These are phyloP conservation scores for Cynanchum wilfordii DNA, from an alignment of 257 asterid species.

Conservation along the genomic window DNA sequence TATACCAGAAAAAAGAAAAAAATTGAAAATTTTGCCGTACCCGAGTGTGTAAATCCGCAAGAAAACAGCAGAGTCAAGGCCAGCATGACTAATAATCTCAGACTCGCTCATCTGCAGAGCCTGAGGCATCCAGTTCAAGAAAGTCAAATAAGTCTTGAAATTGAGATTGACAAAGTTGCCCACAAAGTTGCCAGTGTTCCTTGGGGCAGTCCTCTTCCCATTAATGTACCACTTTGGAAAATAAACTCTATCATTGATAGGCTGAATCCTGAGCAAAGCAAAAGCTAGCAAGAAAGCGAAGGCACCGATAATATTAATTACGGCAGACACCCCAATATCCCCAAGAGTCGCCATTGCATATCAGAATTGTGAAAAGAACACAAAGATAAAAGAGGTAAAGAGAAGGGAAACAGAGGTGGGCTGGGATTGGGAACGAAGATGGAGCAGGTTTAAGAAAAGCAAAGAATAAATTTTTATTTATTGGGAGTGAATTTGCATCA, in stretches of 20 bases:
- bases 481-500: background rate
- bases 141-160: slow-evolving; percentile 73
- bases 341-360: slow-evolving; percentile 67
- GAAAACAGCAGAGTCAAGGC: slow-evolving; percentile 96
- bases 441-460: slow-evolving; percentile 6
- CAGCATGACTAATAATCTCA: slow-evolving; percentile 81
- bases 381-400: background rate
- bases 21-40: slow-evolving; percentile 32
- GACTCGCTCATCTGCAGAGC: slow-evolving; percentile 87
- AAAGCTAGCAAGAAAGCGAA: slow-evolving; percentile 86
- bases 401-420: slow-evolving; percentile 14
- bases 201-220: slow-evolving; percentile 69
- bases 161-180: slow-evolving; percentile 74
- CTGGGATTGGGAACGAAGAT: slow-evolving; percentile 22
- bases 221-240: slow-evolving; percentile 90
- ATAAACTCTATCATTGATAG: slow-evolving; percentile 88
- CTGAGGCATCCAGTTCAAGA: slow-evolving; percentile 98
- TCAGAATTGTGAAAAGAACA: background rate
- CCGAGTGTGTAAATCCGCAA: slow-evolving; percentile 90
- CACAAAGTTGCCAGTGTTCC: slow-evolving; percentile 52
- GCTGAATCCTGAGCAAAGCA: slow-evolving; percentile 89
- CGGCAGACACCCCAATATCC: slow-evolving; percentile 93
- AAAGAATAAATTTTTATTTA: slow-evolving; percentile 21
- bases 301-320: slow-evolving; percentile 60
- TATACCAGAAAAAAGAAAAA: background rate